Evolutionary conservation across 345 rosid species (phyloP).

Genomic region (Lepidium africanum): DNA sequence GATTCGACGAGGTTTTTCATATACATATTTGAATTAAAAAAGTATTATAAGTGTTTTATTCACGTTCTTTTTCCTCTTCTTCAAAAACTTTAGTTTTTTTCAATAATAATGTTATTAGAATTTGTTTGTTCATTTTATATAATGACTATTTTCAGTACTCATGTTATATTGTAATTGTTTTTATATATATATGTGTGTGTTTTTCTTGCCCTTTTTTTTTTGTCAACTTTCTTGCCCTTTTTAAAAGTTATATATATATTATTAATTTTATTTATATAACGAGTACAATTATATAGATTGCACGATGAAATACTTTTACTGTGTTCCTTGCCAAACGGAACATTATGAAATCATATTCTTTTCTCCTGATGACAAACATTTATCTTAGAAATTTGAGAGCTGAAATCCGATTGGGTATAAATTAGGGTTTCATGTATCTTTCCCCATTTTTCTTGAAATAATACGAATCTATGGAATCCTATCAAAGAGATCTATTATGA

Average conservation of each 20-base stretch:
- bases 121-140: neutral
- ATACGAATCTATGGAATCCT: constrained; percentile 11
- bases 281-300: neutral
- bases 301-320: neutral
- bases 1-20: constrained; percentile 10
- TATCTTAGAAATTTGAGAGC: neutral
- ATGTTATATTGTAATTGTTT: neutral
- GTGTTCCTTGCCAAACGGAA: constrained; percentile 5
- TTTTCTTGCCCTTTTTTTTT: neutral
- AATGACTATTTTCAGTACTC: neutral
- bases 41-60: too few relatives aligned
- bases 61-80: too few relatives aligned
- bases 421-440: constrained; percentile 32
- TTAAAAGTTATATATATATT: neutral
- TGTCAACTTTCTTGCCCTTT: too few relatives aligned
- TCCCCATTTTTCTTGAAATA: neutral
- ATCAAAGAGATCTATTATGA: constrained; percentile 13
- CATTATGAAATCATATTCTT: neutral
- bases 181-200: neutral
- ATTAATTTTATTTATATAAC: neutral
- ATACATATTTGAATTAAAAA: neutral
- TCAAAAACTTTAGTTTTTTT: neutral
- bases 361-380: neutral
- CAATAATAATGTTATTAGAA: neutral
- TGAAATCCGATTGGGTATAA: neutral